Evolutionary conservation across 116 monocot species (phyloP).

Genomic region (Papilionanthe hybrid): DNA sequence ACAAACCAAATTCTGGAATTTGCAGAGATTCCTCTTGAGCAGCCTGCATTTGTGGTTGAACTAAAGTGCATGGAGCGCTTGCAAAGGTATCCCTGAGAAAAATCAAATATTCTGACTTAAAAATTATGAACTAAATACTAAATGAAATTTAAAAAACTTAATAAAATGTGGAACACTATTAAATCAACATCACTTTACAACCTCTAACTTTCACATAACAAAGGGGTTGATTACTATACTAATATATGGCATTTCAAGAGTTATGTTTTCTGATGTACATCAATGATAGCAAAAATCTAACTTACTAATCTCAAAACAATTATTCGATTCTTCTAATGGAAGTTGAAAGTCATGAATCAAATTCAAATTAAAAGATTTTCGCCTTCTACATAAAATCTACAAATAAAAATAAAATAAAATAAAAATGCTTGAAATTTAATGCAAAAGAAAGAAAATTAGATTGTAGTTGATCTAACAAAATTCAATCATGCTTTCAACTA

Average conservation of each 20-base stretch:
- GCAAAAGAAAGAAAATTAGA: background rate
- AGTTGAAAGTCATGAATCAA: background rate
- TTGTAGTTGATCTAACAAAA: too few species aligned
- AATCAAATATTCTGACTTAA: background rate
- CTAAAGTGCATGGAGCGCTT: slow-evolving; percentile 77
- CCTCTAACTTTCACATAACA: background rate
- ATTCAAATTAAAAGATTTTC: background rate
- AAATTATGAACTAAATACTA: background rate
- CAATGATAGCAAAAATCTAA: too few species aligned
- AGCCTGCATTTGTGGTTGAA: slow-evolving; percentile 79
- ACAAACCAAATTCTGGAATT: slow-evolving; percentile 73
- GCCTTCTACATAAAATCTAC: background rate
- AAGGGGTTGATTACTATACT: background rate
- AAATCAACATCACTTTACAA: background rate
- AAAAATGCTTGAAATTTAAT: background rate
- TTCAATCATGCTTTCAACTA: too few species aligned
- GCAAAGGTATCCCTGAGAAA: slow-evolving; percentile 84
- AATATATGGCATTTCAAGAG: background rate
- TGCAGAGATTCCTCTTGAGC: slow-evolving; percentile 29
- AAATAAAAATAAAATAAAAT: background rate
- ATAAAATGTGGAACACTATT: background rate
- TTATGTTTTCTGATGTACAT: too few species aligned
- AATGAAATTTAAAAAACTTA: background rate
- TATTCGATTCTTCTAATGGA: background rate
- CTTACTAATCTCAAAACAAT: background rate